phyloP scores from a whole-genome alignment of 2,329 filamentous ascomycete species.

The Whalleya microplaca region DNA sequence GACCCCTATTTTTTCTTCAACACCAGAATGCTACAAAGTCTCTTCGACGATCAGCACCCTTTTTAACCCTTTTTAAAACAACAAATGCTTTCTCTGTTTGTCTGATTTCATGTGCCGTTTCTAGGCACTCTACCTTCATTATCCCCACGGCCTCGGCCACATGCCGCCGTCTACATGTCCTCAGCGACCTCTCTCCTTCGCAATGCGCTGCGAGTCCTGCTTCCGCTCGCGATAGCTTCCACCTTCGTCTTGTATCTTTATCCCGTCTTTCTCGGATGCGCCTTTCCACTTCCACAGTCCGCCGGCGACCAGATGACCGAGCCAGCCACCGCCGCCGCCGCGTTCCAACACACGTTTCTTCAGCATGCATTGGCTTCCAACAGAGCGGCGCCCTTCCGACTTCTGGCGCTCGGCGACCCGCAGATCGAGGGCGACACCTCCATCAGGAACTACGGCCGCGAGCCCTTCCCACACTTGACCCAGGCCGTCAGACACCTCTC shows the following conservation, averaged over 20 bases:
- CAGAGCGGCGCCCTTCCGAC: conserved; percentile 72
- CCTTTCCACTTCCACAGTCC: conserved; percentile 65
- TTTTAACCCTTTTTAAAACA: conserved; percentile 2
- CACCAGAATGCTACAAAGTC: neutral
- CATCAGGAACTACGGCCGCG: conserved; percentile 63
- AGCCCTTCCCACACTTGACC: conserved; percentile 57
- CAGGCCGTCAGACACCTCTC: conserved; percentile 51
- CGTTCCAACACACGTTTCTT: conserved; percentile 44
- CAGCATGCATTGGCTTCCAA: conserved; percentile 37
- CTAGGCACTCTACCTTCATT: conserved; percentile 23
- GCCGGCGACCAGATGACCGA: conserved; percentile 11
- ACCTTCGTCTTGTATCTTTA: conserved; percentile 87
- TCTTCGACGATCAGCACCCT: neutral
- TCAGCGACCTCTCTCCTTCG: conserved; percentile 54
- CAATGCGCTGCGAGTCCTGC: conserved; percentile 58
- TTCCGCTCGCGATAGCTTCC: conserved; percentile 70
- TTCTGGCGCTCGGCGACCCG: conserved; percentile 87
- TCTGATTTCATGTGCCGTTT: conserved; percentile 8
- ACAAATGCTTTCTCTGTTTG: conserved; percentile 16
- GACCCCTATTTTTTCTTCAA: conserved; percentile 22
- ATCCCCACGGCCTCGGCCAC: conserved; percentile 33
- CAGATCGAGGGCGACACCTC: conserved; percentile 93
- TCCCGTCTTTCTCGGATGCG: conserved; percentile 78
- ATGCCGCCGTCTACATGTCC: conserved; percentile 53
- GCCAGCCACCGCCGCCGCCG: conserved; percentile 24